phyloP scores from a whole-genome alignment of 2,329 filamentous ascomycete species.

The Exophiala oligosperma region DNA sequence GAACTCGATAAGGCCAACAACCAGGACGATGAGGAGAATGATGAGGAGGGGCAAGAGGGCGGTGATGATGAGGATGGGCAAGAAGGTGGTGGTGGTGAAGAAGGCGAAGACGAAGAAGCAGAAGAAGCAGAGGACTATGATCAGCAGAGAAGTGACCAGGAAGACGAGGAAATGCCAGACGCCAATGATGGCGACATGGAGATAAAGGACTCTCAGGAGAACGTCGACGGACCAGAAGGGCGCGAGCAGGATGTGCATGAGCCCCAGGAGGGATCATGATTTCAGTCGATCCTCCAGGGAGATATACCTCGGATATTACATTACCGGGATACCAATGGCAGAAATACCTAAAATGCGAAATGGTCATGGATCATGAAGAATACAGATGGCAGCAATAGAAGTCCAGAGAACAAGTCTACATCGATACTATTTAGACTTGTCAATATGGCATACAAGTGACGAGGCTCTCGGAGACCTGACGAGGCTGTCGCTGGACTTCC shows the following conservation, averaged over 20 bases:
- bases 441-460: too few relatives aligned
- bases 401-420: too few relatives aligned
- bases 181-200: constrained; percentile 13
- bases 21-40: constrained; percentile 44
- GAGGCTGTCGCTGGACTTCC: background rate
- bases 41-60: constrained; percentile 33
- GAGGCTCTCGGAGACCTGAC: background rate
- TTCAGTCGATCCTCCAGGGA: too few relatives aligned
- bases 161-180: constrained; percentile 27
- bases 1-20: constrained; percentile 47
- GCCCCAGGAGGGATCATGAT: too few relatives aligned
- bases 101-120: constrained; percentile 16
- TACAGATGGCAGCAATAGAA: too few relatives aligned
- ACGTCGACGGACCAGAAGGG: background rate
- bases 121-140: constrained; percentile 4
- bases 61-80: constrained; percentile 35
- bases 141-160: constrained; percentile 6
- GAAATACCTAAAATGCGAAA: too few relatives aligned
- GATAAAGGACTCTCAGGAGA: constrained; percentile 21
- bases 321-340: too few relatives aligned
- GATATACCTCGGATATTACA: too few relatives aligned
- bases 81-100: constrained; percentile 24
- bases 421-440: too few relatives aligned
- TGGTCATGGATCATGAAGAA: too few relatives aligned
- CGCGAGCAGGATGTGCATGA: constrained; percentile 1